Conservation (phyloP, 352 stramenopile species). For the Aphanomyces astaci region DNA sequence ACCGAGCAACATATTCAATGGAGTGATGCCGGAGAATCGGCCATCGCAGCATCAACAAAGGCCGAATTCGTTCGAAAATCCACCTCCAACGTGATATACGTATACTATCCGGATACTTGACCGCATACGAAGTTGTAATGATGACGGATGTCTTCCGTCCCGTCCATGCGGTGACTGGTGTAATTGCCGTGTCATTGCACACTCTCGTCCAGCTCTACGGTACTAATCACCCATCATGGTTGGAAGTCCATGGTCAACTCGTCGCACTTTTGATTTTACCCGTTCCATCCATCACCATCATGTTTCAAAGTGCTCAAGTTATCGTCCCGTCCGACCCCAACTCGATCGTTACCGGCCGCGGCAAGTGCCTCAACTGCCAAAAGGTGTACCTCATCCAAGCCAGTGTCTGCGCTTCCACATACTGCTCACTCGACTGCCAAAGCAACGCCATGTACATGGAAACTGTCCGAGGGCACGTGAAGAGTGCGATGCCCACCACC, state of each 20-base stretch:
- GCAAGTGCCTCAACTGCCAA: conserved; percentile 15
- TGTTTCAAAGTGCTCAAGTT: not conserved
- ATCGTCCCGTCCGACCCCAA: not conserved
- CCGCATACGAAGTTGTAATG: not conserved
- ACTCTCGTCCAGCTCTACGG: no score
- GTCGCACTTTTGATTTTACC: not conserved
- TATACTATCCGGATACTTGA: no score
- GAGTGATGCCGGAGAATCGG: no score
- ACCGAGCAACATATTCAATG: no score
- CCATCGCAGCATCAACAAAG: no score
- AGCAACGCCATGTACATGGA: conserved; percentile 76
- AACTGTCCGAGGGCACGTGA: conserved; percentile 38
- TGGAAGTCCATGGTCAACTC: no score
- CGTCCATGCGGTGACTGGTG: not conserved
- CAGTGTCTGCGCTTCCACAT: conserved; percentile 9
- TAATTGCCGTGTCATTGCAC: not conserved
- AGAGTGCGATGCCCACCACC: not conserved
- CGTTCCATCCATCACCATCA: not conserved
- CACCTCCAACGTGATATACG: no score
- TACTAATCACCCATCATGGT: no score
- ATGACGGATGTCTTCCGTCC: not conserved
- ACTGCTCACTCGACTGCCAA: conserved; percentile 84
- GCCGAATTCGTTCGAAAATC: no score
- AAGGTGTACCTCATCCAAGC: conserved; percentile 19
- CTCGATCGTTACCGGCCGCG: conserved; percentile 15